phyloP scores from a whole-genome alignment of 176 grass and related monocot genomes.

The Carex cristatella region DNA sequence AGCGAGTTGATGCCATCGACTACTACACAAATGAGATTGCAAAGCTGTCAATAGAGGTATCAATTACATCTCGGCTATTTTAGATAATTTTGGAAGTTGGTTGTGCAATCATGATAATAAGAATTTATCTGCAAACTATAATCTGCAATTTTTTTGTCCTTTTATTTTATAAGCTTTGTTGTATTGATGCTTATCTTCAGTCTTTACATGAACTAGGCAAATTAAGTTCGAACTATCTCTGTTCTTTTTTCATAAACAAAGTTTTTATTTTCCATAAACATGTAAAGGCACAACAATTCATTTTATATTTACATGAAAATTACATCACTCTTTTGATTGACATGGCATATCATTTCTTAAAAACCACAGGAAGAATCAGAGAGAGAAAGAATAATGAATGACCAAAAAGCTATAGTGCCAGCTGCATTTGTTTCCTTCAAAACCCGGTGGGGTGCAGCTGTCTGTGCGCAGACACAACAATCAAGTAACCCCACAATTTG shows the following conservation, averaged over 20 bases:
- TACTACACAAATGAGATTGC: constrained; percentile 65
- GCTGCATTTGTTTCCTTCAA: constrained; percentile 95
- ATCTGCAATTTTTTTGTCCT: background rate
- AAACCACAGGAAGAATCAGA: constrained; percentile 57
- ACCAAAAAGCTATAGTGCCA: constrained; percentile 66
- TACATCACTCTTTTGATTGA: background rate
- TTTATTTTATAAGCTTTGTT: background rate
- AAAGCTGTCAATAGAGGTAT: constrained; percentile 72
- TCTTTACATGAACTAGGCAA: background rate
- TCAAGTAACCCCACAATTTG: constrained; percentile 91
- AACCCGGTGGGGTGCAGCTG: constrained; percentile 83
- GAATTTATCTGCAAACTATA: background rate
- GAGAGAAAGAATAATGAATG: constrained; percentile 59
- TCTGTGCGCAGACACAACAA: constrained; percentile 97
- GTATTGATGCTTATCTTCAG: background rate
- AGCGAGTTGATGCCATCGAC: constrained; percentile 70
- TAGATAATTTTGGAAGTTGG: background rate
- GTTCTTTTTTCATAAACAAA: background rate
- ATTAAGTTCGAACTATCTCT: background rate
- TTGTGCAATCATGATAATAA: background rate
- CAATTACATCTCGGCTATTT: constrained; percentile 6
- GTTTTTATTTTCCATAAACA: background rate
- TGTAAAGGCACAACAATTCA: background rate
- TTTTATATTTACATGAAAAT: background rate
- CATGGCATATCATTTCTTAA: background rate